Evolutionary conservation across 306 rosid genomes (phyloP), one percentile per base, ranked within the genome.

Genomic region (Geum urbanum): DNA sequence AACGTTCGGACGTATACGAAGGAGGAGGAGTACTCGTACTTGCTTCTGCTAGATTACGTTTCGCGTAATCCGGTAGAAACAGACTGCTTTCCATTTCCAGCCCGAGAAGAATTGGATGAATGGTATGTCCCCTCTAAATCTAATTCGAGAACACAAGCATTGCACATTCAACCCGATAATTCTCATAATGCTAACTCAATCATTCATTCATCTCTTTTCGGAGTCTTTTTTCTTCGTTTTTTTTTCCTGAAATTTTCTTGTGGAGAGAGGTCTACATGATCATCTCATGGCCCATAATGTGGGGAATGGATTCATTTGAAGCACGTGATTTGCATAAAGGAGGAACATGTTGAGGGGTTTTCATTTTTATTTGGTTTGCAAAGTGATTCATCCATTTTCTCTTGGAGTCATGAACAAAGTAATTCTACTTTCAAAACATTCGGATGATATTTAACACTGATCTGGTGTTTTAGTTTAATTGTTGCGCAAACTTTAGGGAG

Each of bases 71-170:
- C n/a, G n/a, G n/a, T n/a, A n/a, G n/a, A n/a, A n/a, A n/a, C n/a
- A n/a, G n/a, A n/a, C 91, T 0, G 85, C 96, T 39, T 92, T 54
- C 72, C 98, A 92, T 79, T 92, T 92, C 71, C 98, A 92, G 73
- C 98, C 98, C 0, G 85, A 89, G 72, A 83, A 80, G 77, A 92
- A 92, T 78, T 89, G 98, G 98, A 90, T 89, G 98, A 92, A 92
- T 59, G 98, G 98, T 90, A 82, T 14, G 15, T 71, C 8, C 0
- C 8, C 0, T 32, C 37, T 32, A 32, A 2, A 32, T 32, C 37
- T 32, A 57, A 27, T 10, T 57, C 9, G 18, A 2, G 14, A 14
- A 57, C 7, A 11, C 18, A 32, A 13, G 1, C 41, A 13, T 13
- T 27, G 19, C 16, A 11, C 27, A 53, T 18, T 18, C 19, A 57